Evolutionary conservation across 2,329 filamentous ascomycete species (phyloP).

Genomic region (Alternaria infectoria): DNA sequence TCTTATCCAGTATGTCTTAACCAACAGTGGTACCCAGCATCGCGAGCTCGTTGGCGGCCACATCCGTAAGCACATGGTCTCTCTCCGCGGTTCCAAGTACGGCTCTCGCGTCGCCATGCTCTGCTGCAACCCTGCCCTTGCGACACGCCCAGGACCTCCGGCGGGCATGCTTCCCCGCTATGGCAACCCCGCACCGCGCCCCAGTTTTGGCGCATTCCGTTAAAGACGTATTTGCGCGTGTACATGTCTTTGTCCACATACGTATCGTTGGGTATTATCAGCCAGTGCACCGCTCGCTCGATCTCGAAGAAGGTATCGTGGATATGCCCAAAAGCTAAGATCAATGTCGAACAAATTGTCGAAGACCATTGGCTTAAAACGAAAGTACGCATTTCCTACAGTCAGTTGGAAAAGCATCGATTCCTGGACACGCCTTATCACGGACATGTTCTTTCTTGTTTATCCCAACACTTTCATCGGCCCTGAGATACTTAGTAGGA

Average conservation of each 20-base stretch:
- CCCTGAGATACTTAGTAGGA: conserved; percentile 22
- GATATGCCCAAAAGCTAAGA: conserved; percentile 40
- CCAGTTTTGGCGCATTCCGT: conserved; percentile 39
- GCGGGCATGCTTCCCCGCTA: conserved; percentile 60
- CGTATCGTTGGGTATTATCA: conserved; percentile 38
- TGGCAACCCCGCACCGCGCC: conserved; percentile 35
- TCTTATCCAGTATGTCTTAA: conserved; percentile 94
- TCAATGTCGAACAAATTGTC: conserved; percentile 41
- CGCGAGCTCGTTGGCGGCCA: conserved; percentile 92
- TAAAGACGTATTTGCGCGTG: conserved; percentile 16
- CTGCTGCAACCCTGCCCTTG: conserved; percentile 90
- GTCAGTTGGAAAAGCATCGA: conserved; percentile 31
- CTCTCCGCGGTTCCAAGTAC: conserved; percentile 96
- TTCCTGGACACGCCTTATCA: conserved; percentile 32
- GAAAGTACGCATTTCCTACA: conserved; percentile 34
- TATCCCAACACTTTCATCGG: conserved; percentile 33
- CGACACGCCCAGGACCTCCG: conserved; percentile 86
- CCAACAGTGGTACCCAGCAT: conserved; percentile 84
- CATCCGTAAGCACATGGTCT: conserved; percentile 99
- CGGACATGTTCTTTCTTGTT: conserved; percentile 41
- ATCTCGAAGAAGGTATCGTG: conserved; percentile 42
- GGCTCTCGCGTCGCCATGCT: conserved; percentile 98
- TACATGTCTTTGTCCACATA: conserved; percentile 28
- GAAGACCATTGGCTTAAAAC: conserved; percentile 39
- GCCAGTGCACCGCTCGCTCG: conserved; percentile 35